These are phyloP conservation scores for Kwoniella sp. DNA, from an alignment of 768 basidiomycete genomes.

Conservation along the genomic window DNA sequence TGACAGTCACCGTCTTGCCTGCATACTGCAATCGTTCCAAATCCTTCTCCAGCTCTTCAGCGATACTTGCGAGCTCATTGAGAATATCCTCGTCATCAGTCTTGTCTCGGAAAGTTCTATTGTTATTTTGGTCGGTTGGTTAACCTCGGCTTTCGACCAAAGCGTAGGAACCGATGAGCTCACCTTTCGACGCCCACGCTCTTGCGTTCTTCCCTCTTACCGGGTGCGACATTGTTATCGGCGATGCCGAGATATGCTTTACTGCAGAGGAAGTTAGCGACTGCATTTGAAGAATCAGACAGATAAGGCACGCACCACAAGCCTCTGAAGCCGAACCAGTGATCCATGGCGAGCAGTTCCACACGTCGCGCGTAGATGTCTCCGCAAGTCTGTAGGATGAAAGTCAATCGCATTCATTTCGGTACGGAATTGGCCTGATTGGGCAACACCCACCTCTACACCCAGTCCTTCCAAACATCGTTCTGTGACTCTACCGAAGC, in stretches of 20 bases:
- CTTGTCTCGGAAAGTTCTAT: constrained; percentile 75
- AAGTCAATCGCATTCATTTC: no score
- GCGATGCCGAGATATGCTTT: constrained; percentile 80
- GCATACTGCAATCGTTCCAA: constrained; percentile 78
- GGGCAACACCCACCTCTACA: constrained; percentile 72
- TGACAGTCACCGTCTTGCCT: constrained; percentile 85
- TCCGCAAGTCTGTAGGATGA: constrained; percentile 70
- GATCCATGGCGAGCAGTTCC: constrained; percentile 77
- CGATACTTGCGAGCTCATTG: constrained; percentile 75
- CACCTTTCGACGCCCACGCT: constrained; percentile 90
- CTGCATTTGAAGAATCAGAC: neutral
- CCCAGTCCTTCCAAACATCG: constrained; percentile 81
- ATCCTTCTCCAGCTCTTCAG: constrained; percentile 77
- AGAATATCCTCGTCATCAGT: constrained; percentile 69
- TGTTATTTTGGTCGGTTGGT: neutral
- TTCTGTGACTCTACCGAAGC: constrained; percentile 88
- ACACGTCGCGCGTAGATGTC: constrained; percentile 80
- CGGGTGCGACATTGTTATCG: constrained; percentile 76
- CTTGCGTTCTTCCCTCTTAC: constrained; percentile 78
- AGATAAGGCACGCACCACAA: constrained; percentile 61
- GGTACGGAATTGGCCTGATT: no score
- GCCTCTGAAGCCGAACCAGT: constrained; percentile 75
- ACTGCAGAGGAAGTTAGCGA: constrained; percentile 20
- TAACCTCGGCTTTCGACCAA: neutral
- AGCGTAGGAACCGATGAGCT: neutral